These are phyloP conservation scores for Coemansia sp. DNA, from an alignment of 192 early-diverging fungal genomes.

Conservation along the genomic window DNA sequence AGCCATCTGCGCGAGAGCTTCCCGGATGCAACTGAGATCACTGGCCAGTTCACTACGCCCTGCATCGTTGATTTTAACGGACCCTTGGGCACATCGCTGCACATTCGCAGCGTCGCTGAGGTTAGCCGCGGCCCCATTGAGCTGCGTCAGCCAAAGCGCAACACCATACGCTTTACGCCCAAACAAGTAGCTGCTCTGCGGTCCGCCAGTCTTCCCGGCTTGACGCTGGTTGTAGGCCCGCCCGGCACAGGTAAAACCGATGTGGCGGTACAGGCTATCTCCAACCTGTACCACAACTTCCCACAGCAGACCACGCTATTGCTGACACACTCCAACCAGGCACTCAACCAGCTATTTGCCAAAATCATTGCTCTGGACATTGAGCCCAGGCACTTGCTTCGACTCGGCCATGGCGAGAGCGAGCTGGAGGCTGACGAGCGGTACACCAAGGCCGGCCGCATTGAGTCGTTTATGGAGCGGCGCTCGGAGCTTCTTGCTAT, in stretches of 20 bases:
- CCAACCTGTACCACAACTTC: conserved; percentile 91
- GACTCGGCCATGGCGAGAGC: conserved; percentile 93
- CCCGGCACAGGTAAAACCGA: conserved; percentile 99
- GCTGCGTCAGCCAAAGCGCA: conserved; percentile 63
- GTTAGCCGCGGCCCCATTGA: conserved; percentile 74
- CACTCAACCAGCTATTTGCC: conserved; percentile 97
- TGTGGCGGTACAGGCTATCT: conserved; percentile 93
- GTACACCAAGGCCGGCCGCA: conserved; percentile 92
- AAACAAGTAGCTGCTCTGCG: conserved; percentile 82
- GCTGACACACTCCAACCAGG: conserved; percentile 96
- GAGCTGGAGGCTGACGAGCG: conserved; percentile 75
- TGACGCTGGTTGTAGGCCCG: conserved; percentile 94
- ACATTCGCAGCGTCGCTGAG: conserved; percentile 61
- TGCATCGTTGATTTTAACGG: conserved; percentile 71
- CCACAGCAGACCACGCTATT: conserved; percentile 88
- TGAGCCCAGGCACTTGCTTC: conserved; percentile 87
- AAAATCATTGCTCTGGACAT: conserved; percentile 92
- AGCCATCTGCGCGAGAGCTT: conserved; percentile 72
- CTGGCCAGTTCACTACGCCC: conserved; percentile 42
- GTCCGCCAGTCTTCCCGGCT: conserved; percentile 78
- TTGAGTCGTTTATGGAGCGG: conserved; percentile 86
- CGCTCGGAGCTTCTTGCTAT: conserved; percentile 68
- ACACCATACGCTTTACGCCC: conserved; percentile 81
- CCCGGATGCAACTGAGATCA: conserved; percentile 21
- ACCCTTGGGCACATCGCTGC: conserved; percentile 14